Base-by-base conservation (phyloP, 1,284 basidiomycete species). In the Ceratobasidium theobromae region DNA sequence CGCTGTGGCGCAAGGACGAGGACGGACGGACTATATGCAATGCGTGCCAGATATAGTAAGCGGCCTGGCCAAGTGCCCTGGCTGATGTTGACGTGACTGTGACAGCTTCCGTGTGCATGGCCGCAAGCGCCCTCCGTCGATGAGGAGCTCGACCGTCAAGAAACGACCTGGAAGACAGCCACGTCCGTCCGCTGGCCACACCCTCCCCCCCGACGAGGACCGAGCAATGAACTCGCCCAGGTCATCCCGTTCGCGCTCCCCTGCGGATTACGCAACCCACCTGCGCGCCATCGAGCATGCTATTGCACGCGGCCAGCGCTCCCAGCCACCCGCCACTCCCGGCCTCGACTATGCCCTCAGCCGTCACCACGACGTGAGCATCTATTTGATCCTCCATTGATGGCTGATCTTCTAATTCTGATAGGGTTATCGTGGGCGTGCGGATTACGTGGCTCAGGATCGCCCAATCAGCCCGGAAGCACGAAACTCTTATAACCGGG, bases 391-490 rank as follows among this genome's bases (percentile, higher is more conserved):
- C 43, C 18, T 4, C 40, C 28, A 62, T 62, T 62, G 30, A 62
- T 41, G 38, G 27, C 23, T 52, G 58, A 62, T 62, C 58, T 62
- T 62, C 58, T 27, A 45, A 11, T 45, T n/a, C 51, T 62, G 58
- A 62, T 62, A 62, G 58, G 58, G 58, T 62, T 62, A 62, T 62
- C 58, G 58, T 41, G 58, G 58, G 58, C 58, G 58, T 51, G 21
- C 55, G 38, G 58, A 62, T 62, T 62, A 62, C 58, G 58, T 62
- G 38, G 49, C 58, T 51, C 58, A 62, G 48, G 58, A 62, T 52
- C 58, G 23, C 33, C 43, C 25, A 60, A 60, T 60, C 45, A 58
- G 55, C 30, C 46, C 57, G 30, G 58, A 52, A 38, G 58, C 58
- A 18, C 46, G 58, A 35, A 49, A 62, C 48, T 28, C 46, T 62